Base-by-base conservation (phyloP, 1,284 basidiomycete species). In the Fereydounia khargensis region DNA sequence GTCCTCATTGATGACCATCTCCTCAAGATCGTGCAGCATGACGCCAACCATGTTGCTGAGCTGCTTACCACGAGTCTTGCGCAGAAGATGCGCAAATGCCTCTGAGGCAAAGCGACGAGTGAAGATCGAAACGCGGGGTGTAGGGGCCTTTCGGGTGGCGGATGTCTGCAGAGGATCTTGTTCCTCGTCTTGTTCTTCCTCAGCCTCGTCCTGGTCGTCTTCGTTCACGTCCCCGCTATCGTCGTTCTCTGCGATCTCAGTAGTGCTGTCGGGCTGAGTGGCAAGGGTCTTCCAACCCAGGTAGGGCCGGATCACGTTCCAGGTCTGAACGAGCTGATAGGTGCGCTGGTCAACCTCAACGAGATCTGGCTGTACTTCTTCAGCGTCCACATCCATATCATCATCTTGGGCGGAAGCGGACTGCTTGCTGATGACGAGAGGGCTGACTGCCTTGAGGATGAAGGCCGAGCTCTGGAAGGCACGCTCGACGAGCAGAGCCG, bases 81-180 rank as follows among this genome's bases (percentile, higher is more conserved):
- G 67, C 5, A 74, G 47, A 13, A 75, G 63, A 34, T 74, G 68
- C 1, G 72, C 70, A 20, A 75, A 61, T 0, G 73, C 72, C 42
- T 75, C 73, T 0, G 70, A 58, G 3, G 68, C 70, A 33, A 75
- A 75, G 20, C 73, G 65, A 13, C 68, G 52, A 8, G 65, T 68
- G 34, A 73, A 70, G 11, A 64, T 40, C 20, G 65, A 56, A 7
- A 14, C 30, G 30, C 8, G 27, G n/a, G 27, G 27, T 10, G 27
- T 9, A 8, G 14, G 13, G n/a, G n/a, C n/a, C n/a, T n/a, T n/a
- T n/a, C n/a, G n/a, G n/a, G n/a, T n/a, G n/a, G n/a, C n/a, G n/a
- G n/a, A n/a, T n/a, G n/a, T n/a, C n/a, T n/a, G n/a, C n/a, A n/a
- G 37, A 17, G 21, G 28, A 14, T 36, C 47, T 14, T 35, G 35